These are phyloP conservation scores for Barbarea vulgaris DNA, from an alignment of 345 rosid genomes.

Conservation along the genomic window DNA sequence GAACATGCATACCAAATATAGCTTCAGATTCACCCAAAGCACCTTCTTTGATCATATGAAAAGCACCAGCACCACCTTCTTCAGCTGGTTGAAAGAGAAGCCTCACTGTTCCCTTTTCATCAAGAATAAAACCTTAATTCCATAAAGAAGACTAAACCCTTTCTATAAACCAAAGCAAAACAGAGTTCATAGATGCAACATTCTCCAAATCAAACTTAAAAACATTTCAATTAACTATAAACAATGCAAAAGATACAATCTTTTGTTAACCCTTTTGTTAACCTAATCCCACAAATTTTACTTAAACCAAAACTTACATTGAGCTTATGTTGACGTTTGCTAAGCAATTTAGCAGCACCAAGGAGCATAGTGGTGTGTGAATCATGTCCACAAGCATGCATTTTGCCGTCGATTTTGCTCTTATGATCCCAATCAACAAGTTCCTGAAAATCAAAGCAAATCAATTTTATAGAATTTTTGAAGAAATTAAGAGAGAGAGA, in stretches of 20 bases:
- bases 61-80: slow-evolving; percentile 94
- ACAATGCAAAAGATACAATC: slow-evolving; percentile 6
- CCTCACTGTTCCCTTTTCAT: slow-evolving; percentile 76
- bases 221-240: not conserved
- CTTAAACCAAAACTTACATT: slow-evolving; percentile 46
- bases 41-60: slow-evolving; percentile 76
- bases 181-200: not conserved
- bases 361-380: slow-evolving; percentile 85
- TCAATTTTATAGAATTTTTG: not conserved
- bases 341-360: slow-evolving; percentile 90
- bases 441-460: slow-evolving; percentile 48
- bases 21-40: slow-evolving; percentile 90
- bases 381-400: slow-evolving; percentile 95
- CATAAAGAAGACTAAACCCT: not conserved
- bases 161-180: slow-evolving; percentile 7
- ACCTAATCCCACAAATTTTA: slow-evolving; percentile 5
- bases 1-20: slow-evolving; percentile 80
- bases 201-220: not conserved
- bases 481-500: not conserved
- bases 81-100: slow-evolving; percentile 94
- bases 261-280: not conserved
- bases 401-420: slow-evolving; percentile 74
- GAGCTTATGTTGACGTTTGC: slow-evolving; percentile 60
- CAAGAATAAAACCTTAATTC: not conserved
- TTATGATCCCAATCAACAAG: slow-evolving; percentile 85